phyloP scores from a whole-genome alignment of 495 filamentous ascomycete genomes.

The Tetracladium marchalianum region DNA sequence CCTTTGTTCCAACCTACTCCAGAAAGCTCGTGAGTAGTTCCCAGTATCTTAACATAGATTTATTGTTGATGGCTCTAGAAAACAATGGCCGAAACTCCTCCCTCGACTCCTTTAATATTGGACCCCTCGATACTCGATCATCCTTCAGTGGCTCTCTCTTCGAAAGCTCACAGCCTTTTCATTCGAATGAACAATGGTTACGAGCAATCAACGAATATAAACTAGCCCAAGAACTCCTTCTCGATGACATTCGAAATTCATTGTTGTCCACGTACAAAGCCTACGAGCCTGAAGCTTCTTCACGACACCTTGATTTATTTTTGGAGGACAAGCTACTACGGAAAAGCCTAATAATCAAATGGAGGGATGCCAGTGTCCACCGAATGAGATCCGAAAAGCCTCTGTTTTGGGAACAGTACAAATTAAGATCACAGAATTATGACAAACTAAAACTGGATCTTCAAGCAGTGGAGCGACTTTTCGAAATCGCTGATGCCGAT shows the following conservation, averaged over 20 bases:
- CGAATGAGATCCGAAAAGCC: slow-evolving; percentile 23
- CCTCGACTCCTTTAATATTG: slow-evolving; percentile 7
- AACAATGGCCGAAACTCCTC: slow-evolving; percentile 4
- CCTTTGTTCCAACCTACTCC: slow-evolving; percentile 16
- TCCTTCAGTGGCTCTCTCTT: slow-evolving; percentile 6
- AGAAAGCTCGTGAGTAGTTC: slow-evolving; percentile 16
- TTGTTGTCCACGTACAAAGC: slow-evolving; percentile 22
- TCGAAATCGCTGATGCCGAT: not conserved
- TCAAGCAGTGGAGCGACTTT: slow-evolving; percentile 8
- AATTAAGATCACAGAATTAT: slow-evolving; percentile 13
- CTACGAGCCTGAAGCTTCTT: slow-evolving; percentile 23
- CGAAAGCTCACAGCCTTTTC: slow-evolving; percentile 2
- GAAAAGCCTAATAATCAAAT: slow-evolving; percentile 18
- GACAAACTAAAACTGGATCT: slow-evolving; percentile 16
- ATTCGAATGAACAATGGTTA: slow-evolving; percentile 18
- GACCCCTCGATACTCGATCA: slow-evolving; percentile 10
- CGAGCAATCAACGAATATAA: slow-evolving; percentile 25
- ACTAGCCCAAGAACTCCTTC: slow-evolving; percentile 19
- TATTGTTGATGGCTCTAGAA: slow-evolving; percentile 3
- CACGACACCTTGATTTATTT: slow-evolving; percentile 18
- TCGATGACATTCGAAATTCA: slow-evolving; percentile 16
- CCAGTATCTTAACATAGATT: not conserved
- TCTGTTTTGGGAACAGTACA: slow-evolving; percentile 19
- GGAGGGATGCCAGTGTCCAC: slow-evolving; percentile 25
- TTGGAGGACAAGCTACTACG: slow-evolving; percentile 19